Evolutionary conservation across 805 yeast species (phyloP), one percentile per base, ranked within the genome.

Genomic region (Hanseniaspora taiwanica): DNA sequence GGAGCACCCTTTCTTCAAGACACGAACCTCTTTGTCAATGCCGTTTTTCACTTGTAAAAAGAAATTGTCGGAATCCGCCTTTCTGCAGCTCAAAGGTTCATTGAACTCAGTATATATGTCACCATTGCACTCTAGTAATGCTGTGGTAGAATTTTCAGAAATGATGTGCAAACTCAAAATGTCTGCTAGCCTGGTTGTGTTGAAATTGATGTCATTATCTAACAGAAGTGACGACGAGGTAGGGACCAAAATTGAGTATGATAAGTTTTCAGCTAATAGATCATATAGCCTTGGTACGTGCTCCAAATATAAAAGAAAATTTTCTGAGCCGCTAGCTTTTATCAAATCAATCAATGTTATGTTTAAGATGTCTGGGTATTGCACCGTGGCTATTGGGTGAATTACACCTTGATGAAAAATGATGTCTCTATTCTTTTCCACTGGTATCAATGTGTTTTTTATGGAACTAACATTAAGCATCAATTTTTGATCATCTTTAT

Each of bases 331-430:
- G 2, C 80, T 72, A 0, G 81, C 66, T 3, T 52, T 52, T 7
- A 85, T 60, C 39, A 87, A 64, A 40, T 84, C 79, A 3, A 44
- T 36, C 9, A 79, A 56, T 0, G 76, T 51, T 2, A 87, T 69
- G 6, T 65, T 55, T 23, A 87, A 55, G 19, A 62, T 56, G 0
- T 60, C 55, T 0, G 96, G 94, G 13, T 82, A 59, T 3, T 72
- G 46, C 1, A 82, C 63, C 4, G 67, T 56, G 27, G 68, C 62
- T 10, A 81, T 62, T 1, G 87, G 76, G 54, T 84, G 95, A 1
- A 81, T 73, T 0, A 87, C 94, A 1, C 97, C 97, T 54, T 81
- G 80, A 46, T 73, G 76, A 54, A 82, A 87, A 12, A 87, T 53
- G 6, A 83, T 69, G 53, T 87, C 96, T 1, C 73, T 59, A 43